Base-by-base conservation (phyloP, 805 yeast species). In the Kluyveromyces siamensis region DNA sequence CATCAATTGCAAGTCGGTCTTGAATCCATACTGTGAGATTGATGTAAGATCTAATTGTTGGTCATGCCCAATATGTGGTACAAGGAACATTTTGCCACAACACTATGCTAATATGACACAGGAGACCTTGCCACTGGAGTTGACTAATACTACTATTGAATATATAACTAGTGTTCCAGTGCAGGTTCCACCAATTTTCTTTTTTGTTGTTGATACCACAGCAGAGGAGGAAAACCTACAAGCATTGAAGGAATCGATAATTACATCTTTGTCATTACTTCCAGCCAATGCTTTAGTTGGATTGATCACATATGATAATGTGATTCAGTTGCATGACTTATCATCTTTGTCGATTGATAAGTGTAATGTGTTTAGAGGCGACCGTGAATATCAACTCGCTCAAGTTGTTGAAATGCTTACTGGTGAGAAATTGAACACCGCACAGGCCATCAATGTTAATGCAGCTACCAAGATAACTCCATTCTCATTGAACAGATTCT, bases 201-300 rank as follows among this genome's bases (percentile, higher is more conserved):
- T 88, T 49, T 87, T 87, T 61, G 89, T 87, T 30, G 81, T 90
- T 54, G 98, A 90, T 66, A 71, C 88, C 53, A 87, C 96, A 65
- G 91, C 91, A 68, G 95, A 89, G 61, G 83, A 79, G 49, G 97
- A 89, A 58, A 89, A 87, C 62, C 74, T 90, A 59, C 79, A 81
- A 62, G 86, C 95, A 2, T 74, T 90, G 67, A 87, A 86, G 61
- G 95, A 87, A 56, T 75, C 91, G 35, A 74, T 89, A 60, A 77
- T 86, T 45, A 77, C 85, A 48, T 81, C 93, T 1, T 73, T 90
- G 56, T 76, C 85, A 45, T 70, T 87, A 58, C 77, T 91, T 60
- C 98, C 98, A 14, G 93, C 95, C 40, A 88, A 90, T 58, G 87
- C 96, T 2, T 73, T 89, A 47, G 80, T 90, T 48, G 96, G 97